Evolutionary conservation across 2,329 filamentous ascomycete species (phyloP).

Genomic region (Apiospora phragmitis): DNA sequence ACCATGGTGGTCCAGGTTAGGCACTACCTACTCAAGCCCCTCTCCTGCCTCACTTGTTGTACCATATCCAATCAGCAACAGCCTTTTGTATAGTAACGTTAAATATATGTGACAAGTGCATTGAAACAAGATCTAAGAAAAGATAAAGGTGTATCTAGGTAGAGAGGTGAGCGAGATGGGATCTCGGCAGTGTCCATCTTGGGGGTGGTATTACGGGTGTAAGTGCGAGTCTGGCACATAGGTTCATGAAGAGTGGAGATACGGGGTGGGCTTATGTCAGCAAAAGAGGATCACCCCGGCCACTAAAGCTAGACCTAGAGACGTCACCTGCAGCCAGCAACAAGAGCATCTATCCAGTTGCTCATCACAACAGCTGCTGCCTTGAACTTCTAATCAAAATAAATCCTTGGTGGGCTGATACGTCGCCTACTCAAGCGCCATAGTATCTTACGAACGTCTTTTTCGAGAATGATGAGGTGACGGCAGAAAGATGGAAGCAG

Average conservation of each 20-base stretch:
- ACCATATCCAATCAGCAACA: too few relatives aligned
- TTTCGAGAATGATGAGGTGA: slow-evolving; percentile 31
- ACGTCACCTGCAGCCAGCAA: neutral
- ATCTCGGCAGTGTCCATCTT: neutral
- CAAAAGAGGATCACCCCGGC: neutral
- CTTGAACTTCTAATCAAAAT: neutral
- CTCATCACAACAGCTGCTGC: neutral
- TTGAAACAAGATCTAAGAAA: too few relatives aligned
- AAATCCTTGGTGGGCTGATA: neutral
- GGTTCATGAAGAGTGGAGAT: neutral
- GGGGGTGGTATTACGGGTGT: neutral
- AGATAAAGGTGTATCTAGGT: too few relatives aligned
- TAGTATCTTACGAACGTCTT: neutral
- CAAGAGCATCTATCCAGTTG: neutral
- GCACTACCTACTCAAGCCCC: too few relatives aligned
- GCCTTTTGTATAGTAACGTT: too few relatives aligned
- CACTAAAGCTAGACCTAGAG: neutral
- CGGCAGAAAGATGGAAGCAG: slow-evolving; percentile 50
- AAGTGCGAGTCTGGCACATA: neutral
- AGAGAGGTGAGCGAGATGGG: too few relatives aligned
- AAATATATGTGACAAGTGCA: too few relatives aligned
- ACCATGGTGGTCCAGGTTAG: neutral
- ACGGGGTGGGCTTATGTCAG: neutral
- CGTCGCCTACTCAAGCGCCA: neutral
- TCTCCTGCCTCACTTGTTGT: too few relatives aligned